Percentiles rank a stretch among this genome's conserved stretches.
These are phyloP conservation scores for Paramecium primaurelia DNA, from an alignment of 73 alveolate genomes.

Conservation along the genomic window DNA sequence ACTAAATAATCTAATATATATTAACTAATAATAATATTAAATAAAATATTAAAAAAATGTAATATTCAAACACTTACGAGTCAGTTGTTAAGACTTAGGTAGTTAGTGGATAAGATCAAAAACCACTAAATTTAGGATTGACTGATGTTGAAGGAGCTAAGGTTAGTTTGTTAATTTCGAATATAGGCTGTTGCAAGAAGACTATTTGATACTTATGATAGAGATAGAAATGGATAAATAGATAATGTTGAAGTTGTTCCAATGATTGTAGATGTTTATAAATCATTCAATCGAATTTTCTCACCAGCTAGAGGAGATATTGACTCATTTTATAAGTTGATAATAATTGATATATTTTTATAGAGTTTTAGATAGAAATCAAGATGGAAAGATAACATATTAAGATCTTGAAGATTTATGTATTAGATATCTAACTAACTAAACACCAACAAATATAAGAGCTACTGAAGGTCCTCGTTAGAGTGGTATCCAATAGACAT, in stretches of 20 bases:
- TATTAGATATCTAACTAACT: background rate
- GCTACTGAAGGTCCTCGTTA: background rate
- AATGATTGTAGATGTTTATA: constrained; percentile 42
- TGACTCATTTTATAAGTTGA: constrained; percentile 32
- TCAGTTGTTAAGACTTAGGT: background rate
- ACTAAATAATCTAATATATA: background rate
- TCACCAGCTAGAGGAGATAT: constrained; percentile 44
- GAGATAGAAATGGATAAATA: constrained; percentile 45
- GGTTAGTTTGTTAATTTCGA: background rate
- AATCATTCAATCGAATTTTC: constrained; percentile 38
- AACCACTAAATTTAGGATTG: constrained; percentile 24
- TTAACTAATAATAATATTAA: background rate
- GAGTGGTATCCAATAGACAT: background rate
- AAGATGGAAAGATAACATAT: constrained; percentile 18
- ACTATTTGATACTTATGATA: constrained; percentile 37
- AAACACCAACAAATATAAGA: constrained; percentile 29
- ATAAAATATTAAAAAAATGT: background rate
- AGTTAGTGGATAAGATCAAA: background rate
- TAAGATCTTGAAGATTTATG: constrained; percentile 30
- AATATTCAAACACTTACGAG: constrained; percentile 8
- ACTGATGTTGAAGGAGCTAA: constrained; percentile 48
- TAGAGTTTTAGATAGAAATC: constrained; percentile 21
- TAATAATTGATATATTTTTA: background rate
- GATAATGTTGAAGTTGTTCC: constrained; percentile 54
- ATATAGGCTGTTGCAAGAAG: constrained; percentile 53